Evolutionary conservation across 1,139 yeast genomes (phyloP), one percentile per base, ranked within the genome.

Genomic region (Scheffersomyces insectosa): DNA sequence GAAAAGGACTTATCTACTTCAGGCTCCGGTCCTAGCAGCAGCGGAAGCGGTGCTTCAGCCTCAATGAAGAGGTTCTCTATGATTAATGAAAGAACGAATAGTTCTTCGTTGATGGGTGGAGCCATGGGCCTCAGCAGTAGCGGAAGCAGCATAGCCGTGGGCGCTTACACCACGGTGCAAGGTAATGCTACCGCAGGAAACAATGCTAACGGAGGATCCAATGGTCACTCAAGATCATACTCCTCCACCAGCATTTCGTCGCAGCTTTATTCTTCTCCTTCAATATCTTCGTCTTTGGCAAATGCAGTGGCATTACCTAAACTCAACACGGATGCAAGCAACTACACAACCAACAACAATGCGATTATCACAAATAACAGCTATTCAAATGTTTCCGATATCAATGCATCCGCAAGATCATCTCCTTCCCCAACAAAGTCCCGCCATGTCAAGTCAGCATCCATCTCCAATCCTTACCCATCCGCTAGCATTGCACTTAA

Each of bases 401-500:
- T 31, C 12, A 10, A 15, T 3, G 11, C 23, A 5, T 31, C 34
- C 10, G 13, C 36, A 31, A 28, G 32, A 25, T 34, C 41, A 27
- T 44, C 57, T 1, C 50, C 57, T 6, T 54, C 63, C 9, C 65
- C 65, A 3, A 49, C 60, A 3, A 56, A 59, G 34, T 53, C 56
- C 38, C 70, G 70, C 14, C 73, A 69, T 47, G 46, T 66, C 36
- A 68, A 66, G 49, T 56, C 75, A n/a, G 65, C 72, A 6, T 66
- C 74, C 4, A 52, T 66, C 41, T 61, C 71, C 9, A 56, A 53
- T 38, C 43, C 63, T 15, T 65, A 65, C 48, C 66, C 80, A 3
- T 70, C 86, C 7, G 88, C 88, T 8, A 80, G 86, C 37, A 59
- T 72, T 46, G 89, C 85, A 10, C 67, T 84, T 49, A 86, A 83